Percentiles rank a stretch among this genome's conserved stretches.
These are phyloP conservation scores for Helminthosporium solani DNA, from an alignment of 2,329 filamentous ascomycete species.

Conservation along the genomic window DNA sequence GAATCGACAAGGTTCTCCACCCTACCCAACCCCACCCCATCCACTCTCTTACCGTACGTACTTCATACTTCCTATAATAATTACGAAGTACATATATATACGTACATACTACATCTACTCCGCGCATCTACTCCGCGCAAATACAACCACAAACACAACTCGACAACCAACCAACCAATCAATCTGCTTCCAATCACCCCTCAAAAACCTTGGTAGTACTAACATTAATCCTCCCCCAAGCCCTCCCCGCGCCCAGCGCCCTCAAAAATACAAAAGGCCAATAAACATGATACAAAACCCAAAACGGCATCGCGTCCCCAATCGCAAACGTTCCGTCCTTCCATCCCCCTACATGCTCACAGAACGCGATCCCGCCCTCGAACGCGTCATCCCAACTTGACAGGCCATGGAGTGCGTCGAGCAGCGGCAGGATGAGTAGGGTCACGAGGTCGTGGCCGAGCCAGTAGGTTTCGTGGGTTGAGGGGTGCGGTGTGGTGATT, in stretches of 20 bases:
- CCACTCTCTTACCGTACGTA: too few species aligned
- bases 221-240: conserved; percentile 68
- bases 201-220: conserved; percentile 63
- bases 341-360: conserved; percentile 49
- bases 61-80: too few species aligned
- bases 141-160: too few species aligned
- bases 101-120: too few species aligned
- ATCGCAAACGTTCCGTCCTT: conserved; percentile 52
- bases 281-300: conserved; percentile 55
- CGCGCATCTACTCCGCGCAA: too few species aligned
- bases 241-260: conserved; percentile 47
- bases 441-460: conserved; percentile 64
- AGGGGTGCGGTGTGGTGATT: conserved; percentile 23
- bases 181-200: neutral
- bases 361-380: conserved; percentile 34
- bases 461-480: conserved; percentile 57
- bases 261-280: conserved; percentile 55
- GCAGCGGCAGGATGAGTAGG: conserved; percentile 46
- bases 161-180: too few species aligned
- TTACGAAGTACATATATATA: too few species aligned
- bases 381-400: conserved; percentile 22
- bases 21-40: too few species aligned
- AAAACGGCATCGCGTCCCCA: conserved; percentile 54
- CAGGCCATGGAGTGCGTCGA: conserved; percentile 21
- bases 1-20: too few species aligned